Evolutionary conservation across 306 rosid species (phyloP), one percentile per base, ranked within the genome.

Genomic region (Prunus mira): DNA sequence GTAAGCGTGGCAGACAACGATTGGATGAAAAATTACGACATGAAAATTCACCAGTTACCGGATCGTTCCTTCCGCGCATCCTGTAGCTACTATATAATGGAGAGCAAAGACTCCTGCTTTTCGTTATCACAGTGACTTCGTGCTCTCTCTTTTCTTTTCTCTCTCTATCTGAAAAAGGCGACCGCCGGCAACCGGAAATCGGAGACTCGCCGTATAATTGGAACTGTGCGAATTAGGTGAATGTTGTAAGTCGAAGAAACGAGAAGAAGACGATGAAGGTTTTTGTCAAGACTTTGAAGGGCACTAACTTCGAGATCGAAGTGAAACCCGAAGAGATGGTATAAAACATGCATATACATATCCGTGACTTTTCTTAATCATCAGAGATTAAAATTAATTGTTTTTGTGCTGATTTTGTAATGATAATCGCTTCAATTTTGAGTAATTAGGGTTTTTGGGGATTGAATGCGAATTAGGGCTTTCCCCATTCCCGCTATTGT

Each of bases 281-380:
- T 83, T 86, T 77, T 71, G 90, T 91, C 9, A 91, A 89, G 86
- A 91, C 96, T 28, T 85, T 89, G 34, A 91, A 91, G 75, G 93
- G 93, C 30, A 82, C 89, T 79, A 88, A 84, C 86, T 91, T 89
- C 61, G 87, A 79, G 78, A 77, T 91, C 87, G 83, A 89, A 86
- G 93, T 86, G 67, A 84, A 86, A 55, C 85, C 87, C 15, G 73
- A 82, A 32, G 87, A 84, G 38, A 49, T 73, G 84, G 91, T 87
- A 80, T 32, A 30, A 58, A 72, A 58, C 55, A 18, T 1, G 45
- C 32, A 19, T 55, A 15, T 18, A 4, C 7, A 1, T 47, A 15
- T n/a, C 18, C 12, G 12, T 22, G 9, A 25, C 46, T 43, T 17
- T 57, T 72, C 24, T 8, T 24, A 14, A 24, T 66, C 27, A 1